Conservation (phyloP, 179 eudicot species). For the Actinidia arguta region DNA sequence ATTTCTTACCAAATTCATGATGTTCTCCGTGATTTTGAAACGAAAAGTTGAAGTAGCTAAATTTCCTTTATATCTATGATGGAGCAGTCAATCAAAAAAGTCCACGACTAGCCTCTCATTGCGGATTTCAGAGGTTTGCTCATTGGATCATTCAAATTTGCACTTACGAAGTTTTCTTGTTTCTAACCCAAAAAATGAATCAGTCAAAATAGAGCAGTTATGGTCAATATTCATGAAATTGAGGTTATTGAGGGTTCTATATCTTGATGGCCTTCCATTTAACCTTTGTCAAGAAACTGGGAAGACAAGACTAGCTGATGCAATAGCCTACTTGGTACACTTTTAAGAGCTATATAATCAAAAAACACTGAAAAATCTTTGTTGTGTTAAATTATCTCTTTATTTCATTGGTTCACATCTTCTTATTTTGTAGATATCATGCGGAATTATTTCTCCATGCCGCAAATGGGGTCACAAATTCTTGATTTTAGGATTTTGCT, state of each 20-base stretch:
- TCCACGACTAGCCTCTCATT: not conserved
- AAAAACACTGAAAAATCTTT: too few species aligned
- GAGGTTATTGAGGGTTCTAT: constrained; percentile 5
- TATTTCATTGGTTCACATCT: too few species aligned
- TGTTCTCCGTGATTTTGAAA: not conserved
- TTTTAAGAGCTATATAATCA: too few species aligned
- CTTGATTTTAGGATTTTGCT: not conserved
- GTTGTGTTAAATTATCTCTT: too few species aligned
- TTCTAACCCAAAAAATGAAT: not conserved
- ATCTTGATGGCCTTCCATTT: too few species aligned
- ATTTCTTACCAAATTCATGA: not conserved
- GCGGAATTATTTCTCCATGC: too few species aligned
- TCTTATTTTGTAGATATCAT: too few species aligned
- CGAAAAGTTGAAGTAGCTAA: constrained; percentile 7
- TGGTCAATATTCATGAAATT: not conserved
- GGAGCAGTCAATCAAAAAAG: not conserved
- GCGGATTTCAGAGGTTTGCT: not conserved
- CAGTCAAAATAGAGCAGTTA: not conserved
- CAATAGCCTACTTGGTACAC: too few species aligned
- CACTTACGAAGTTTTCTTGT: not conserved
- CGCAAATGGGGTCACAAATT: too few species aligned
- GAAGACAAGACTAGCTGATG: too few species aligned
- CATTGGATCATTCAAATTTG: not conserved
- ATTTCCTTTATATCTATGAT: constrained; percentile 9
- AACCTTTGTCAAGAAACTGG: too few species aligned